These are phyloP conservation scores for Cephalotrichum gorgonifer DNA, from an alignment of 2,329 filamentous ascomycete species.

Conservation along the genomic window DNA sequence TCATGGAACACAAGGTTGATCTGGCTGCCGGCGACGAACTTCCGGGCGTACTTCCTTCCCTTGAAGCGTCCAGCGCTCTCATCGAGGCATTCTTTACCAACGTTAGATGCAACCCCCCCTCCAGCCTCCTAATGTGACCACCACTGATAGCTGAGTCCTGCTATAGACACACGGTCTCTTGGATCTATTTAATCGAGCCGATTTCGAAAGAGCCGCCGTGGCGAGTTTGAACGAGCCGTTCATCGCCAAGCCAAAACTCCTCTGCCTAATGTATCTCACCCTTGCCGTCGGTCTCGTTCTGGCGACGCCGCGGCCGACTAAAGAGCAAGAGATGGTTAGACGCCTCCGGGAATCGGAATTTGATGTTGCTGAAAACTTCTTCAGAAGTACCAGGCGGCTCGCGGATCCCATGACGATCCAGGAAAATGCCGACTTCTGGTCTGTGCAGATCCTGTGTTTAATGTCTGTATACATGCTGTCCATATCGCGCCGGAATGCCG, in stretches of 20 bases:
- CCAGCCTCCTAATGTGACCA: neutral
- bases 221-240: slow-evolving; percentile 45
- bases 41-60: slow-evolving; percentile 1
- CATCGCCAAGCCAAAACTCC: slow-evolving; percentile 33
- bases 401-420: slow-evolving; percentile 34
- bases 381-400: slow-evolving; percentile 45
- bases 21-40: neutral
- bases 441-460: slow-evolving; percentile 50
- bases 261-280: slow-evolving; percentile 51
- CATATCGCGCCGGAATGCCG: slow-evolving; percentile 50
- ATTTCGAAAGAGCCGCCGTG: slow-evolving; percentile 38
- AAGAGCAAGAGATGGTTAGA: slow-evolving; percentile 38
- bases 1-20: slow-evolving; percentile 29
- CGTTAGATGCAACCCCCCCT: slow-evolving; percentile 21
- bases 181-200: slow-evolving; percentile 44
- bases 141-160: neutral
- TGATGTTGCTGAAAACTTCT: slow-evolving; percentile 52
- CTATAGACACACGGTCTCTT: slow-evolving; percentile 47
- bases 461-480: slow-evolving; percentile 56
- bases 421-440: slow-evolving; percentile 55
- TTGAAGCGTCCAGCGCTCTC: slow-evolving; percentile 41
- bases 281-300: slow-evolving; percentile 53
- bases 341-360: slow-evolving; percentile 35
- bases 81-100: slow-evolving; percentile 52
- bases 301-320: slow-evolving; percentile 39